Percentiles rank a stretch among this genome's conserved stretches.
phyloP scores from a whole-genome alignment of 257 asterid genomes.

The Nicotiana paniculata region DNA sequence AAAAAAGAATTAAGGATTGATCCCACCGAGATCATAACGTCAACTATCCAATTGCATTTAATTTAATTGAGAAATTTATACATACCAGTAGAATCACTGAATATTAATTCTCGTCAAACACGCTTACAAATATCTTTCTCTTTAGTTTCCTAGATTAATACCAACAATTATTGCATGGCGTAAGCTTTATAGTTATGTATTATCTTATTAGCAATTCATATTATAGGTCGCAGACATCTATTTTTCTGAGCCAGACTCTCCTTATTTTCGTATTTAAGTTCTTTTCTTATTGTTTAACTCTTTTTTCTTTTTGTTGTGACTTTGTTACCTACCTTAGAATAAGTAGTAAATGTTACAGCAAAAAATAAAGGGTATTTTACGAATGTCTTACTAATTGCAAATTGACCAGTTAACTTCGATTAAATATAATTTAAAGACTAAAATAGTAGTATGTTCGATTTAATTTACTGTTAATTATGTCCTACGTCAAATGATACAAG shows the following conservation, averaged over 20 bases:
- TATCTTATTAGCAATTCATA: conserved; percentile 5
- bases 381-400: no score
- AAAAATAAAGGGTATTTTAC: not conserved
- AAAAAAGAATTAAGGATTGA: not conserved
- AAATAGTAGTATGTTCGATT: no score
- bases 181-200: not conserved
- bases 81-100: not conserved
- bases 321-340: not conserved
- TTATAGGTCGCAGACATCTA: not conserved
- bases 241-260: not conserved
- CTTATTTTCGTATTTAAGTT: not conserved
- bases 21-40: not conserved
- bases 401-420: no score
- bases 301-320: not conserved
- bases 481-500: no score
- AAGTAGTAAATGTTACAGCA: not conserved
- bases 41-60: not conserved
- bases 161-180: not conserved
- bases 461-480: no score
- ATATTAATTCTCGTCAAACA: not conserved
- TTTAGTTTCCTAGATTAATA: not conserved
- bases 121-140: conserved; percentile 1
- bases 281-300: not conserved
- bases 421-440: no score
- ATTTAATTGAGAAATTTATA: not conserved